Conservation (phyloP, 1,139 yeast genomes). For the Scheffersomyces cryptocercus region DNA sequence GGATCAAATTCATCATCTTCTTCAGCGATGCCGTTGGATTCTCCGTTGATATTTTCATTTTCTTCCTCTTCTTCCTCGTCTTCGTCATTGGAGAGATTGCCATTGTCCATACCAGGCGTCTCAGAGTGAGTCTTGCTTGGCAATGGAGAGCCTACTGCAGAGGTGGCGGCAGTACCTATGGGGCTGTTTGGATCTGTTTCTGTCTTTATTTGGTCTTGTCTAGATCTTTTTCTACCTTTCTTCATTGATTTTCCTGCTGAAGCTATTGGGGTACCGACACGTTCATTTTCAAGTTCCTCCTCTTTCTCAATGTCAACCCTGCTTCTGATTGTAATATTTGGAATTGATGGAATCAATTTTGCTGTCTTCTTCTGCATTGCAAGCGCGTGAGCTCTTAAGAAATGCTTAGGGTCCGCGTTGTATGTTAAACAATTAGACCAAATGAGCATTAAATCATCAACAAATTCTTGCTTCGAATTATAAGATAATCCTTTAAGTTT, state of each 20-base stretch:
- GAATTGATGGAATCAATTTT: conserved; percentile 77
- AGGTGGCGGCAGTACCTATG: conserved; percentile 10
- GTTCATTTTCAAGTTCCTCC: conserved; percentile 40
- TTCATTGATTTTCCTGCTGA: conserved; percentile 38
- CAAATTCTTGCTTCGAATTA: conserved; percentile 82
- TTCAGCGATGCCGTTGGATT: conserved; percentile 23
- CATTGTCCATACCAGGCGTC: conserved; percentile 27
- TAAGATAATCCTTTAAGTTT: conserved; percentile 82
- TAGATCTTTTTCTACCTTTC: conserved; percentile 45
- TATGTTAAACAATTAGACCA: conserved; percentile 94
- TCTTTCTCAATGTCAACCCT: conserved; percentile 88
- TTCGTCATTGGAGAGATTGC: conserved; percentile 20
- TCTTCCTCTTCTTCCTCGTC: conserved; percentile 26
- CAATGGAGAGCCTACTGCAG: conserved; percentile 13
- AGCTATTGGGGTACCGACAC: conserved; percentile 30
- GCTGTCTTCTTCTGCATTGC: conserved; percentile 94
- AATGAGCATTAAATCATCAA: conserved; percentile 88
- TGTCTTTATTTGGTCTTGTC: conserved; percentile 36
- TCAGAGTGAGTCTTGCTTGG: conserved; percentile 10
- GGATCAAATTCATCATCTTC: conserved; percentile 28
- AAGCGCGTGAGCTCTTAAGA: conserved; percentile 84
- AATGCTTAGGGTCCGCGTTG: conserved; percentile 94
- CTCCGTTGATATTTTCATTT: conserved; percentile 17
- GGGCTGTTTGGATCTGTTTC: conserved; percentile 17
- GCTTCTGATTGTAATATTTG: conserved; percentile 79